Base-by-base conservation (phyloP, 192 early-diverging fungal genomes). In the Coemansia sp. region DNA sequence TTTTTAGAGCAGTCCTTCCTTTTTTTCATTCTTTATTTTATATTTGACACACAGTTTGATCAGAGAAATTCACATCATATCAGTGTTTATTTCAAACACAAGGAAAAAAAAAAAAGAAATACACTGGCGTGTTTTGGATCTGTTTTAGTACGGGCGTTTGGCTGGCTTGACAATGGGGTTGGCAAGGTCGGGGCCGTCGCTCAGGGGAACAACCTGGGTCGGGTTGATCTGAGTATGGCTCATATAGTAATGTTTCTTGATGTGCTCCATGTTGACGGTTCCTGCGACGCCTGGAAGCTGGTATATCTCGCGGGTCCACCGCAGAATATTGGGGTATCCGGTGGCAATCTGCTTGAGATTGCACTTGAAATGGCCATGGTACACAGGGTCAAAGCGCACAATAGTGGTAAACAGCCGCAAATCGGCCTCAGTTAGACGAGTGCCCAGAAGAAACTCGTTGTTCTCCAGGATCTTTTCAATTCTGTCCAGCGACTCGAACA, bases 361-460 rank as follows among this genome's bases (percentile, higher is more conserved):
- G 84, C 94, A 94, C 83, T 99, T 99, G 86, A 99, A 99, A 78
- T 98, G 96, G 35, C 89, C 91, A 58, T 92, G 89, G 78, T 96
- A 96, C 8, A 93, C 95, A 2, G 96, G 94, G 70, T 98, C 96
- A 71, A 98, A 98, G 65, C 96, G 88, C 12, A 99, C 75, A 63
- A 98, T 93, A 17, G 97, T 99, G 28, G 96, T 96, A 81, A 90
- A 99, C 34, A 98, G 85, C 59, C 97, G 87, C 58, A 98, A 87
- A 74, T 99, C 97, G 8, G 96, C 97, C 71, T 97, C 96, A 2
- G 96, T 99, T 52, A 99, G 84, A 6, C 80, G 85, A 37, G 88
- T 77, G 28, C 90, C 93, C 35, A 94, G 81, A n/a, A 99, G 75
- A 61, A 88, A 99, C 54, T 90, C 85, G 55, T 87, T 88, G 15